Percentiles rank a stretch among this genome's conserved stretches.
phyloP scores from a whole-genome alignment of 306 rosid species.

The Quercus glauca region DNA sequence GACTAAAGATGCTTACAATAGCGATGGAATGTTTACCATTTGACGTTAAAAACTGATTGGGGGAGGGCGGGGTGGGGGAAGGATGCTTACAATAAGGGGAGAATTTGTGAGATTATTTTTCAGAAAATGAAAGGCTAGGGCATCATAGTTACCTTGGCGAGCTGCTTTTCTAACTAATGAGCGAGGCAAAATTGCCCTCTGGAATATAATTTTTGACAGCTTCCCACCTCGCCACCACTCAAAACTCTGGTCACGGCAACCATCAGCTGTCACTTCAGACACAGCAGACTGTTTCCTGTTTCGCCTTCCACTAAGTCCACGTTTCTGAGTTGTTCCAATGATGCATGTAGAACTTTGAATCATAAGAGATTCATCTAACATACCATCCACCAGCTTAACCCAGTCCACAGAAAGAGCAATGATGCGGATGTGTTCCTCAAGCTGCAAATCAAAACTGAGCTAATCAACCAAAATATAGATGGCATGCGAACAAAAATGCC shows the following conservation, averaged over 20 bases:
- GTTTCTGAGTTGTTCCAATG: slow-evolving; percentile 64
- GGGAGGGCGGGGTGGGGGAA: background rate
- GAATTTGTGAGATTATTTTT: background rate
- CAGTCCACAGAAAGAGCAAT: slow-evolving; percentile 77
- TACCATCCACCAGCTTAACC: slow-evolving; percentile 83
- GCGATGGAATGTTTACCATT: background rate
- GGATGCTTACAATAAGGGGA: background rate
- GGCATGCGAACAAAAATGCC: slow-evolving; percentile 9
- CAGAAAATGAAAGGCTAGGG: slow-evolving; percentile 4
- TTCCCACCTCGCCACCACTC: slow-evolving; percentile 90
- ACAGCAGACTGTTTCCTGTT: slow-evolving; percentile 57
- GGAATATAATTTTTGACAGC: slow-evolving; percentile 61
- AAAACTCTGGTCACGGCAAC: slow-evolving; percentile 37
- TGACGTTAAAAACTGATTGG: background rate
- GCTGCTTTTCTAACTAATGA: slow-evolving; percentile 70
- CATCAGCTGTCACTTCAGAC: slow-evolving; percentile 54
- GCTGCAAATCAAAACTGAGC: slow-evolving; percentile 53
- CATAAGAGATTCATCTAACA: slow-evolving; percentile 52
- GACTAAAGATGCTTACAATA: slow-evolving; percentile 2
- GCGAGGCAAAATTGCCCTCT: slow-evolving; percentile 66
- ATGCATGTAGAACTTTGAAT: slow-evolving; percentile 54
- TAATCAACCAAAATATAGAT: slow-evolving; percentile 17
- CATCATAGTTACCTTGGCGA: slow-evolving; percentile 58
- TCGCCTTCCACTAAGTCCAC: slow-evolving; percentile 67
- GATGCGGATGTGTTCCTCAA: slow-evolving; percentile 67